phyloP scores from a whole-genome alignment of 2,329 filamentous ascomycete species.

The Venturia nashicola region DNA sequence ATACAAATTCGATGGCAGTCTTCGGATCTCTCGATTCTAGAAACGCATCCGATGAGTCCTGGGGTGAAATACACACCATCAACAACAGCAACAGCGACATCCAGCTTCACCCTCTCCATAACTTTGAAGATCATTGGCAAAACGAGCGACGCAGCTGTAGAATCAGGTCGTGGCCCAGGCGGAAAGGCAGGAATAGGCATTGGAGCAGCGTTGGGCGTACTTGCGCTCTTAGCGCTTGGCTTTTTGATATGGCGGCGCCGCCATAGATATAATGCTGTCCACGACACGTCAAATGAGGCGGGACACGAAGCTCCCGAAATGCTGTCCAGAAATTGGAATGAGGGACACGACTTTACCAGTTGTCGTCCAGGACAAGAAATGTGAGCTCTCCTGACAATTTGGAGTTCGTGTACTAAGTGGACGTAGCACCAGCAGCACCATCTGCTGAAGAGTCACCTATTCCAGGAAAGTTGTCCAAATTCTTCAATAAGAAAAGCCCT shows the following conservation, averaged over 20 bases:
- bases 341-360: neutral
- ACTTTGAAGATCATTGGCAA: neutral
- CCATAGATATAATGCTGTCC: neutral
- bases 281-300: neutral
- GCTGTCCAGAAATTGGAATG: neutral
- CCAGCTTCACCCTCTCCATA: neutral
- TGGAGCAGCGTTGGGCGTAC: slow-evolving; percentile 3
- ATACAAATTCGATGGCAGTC: neutral
- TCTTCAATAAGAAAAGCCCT: neutral
- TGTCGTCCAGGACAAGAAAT: neutral
- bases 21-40: neutral
- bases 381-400: neutral
- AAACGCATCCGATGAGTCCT: neutral
- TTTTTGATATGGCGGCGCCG: neutral
- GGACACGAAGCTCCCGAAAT: neutral
- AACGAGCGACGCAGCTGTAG: too few species aligned
- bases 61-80: neutral
- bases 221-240: slow-evolving; percentile 1
- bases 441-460: neutral
- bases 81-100: neutral
- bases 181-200: slow-evolving; percentile 9
- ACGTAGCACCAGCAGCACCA: neutral
- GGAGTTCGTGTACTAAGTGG: too few species aligned
- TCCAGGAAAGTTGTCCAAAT: neutral
- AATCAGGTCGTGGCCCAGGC: neutral